phyloP scores from a whole-genome alignment of 257 asterid genomes.

The Linaria vulgaris region DNA sequence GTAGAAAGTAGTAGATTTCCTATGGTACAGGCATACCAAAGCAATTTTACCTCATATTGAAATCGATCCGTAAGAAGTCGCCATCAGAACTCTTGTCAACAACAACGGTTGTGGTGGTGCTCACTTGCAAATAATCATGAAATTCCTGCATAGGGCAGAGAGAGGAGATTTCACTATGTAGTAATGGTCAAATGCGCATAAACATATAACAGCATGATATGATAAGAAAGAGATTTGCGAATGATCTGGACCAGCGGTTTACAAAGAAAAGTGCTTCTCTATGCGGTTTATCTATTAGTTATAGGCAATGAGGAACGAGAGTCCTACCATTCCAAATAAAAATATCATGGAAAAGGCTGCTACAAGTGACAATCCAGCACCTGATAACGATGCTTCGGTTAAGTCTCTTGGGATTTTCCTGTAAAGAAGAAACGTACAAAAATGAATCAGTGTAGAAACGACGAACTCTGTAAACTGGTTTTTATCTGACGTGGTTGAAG shows the following conservation, averaged over 20 bases:
- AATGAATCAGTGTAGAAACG: background rate
- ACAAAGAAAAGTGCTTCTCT: conserved; percentile 5
- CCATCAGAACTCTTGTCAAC: conserved; percentile 93
- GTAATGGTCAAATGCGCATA: background rate
- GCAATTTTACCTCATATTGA: conserved; percentile 70
- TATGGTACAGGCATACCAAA: background rate
- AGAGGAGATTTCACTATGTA: background rate
- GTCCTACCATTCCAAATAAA: conserved; percentile 50
- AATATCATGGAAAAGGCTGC: conserved; percentile 31
- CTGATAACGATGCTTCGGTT: conserved; percentile 34
- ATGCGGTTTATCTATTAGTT: background rate
- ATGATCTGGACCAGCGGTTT: conserved; percentile 1
- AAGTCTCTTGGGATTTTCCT: conserved; percentile 34
- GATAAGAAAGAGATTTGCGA: conserved; percentile 5
- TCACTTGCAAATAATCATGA: conserved; percentile 60
- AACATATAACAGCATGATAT: background rate
- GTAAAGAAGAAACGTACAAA: background rate
- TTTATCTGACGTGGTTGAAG: no score
- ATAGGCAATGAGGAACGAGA: conserved; percentile 20
- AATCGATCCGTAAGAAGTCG: conserved; percentile 80
- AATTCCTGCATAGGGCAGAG: conserved; percentile 60
- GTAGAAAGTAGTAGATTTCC: background rate
- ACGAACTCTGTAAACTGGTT: background rate
- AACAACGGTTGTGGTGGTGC: conserved; percentile 70
- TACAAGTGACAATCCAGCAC: conserved; percentile 34